These are phyloP conservation scores for Seminavis robusta DNA, from an alignment of 108 stramenopile species.

Conservation along the genomic window DNA sequence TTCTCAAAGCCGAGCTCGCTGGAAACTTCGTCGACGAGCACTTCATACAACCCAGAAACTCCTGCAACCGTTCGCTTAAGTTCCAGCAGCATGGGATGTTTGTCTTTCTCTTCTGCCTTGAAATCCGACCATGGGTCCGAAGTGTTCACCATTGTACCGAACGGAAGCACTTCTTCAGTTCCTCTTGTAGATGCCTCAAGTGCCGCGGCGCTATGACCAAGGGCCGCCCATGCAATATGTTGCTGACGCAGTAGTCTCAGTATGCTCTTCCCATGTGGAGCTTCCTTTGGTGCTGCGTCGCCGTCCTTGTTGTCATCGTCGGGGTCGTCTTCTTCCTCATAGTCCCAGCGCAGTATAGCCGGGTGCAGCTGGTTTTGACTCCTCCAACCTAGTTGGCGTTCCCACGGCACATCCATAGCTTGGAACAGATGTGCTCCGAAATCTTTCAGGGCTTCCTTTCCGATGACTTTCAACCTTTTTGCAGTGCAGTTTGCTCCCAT, in stretches of 20 bases:
- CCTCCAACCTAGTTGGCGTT: too few relatives aligned
- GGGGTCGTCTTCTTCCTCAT: constrained; percentile 54
- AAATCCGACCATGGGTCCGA: constrained; percentile 78
- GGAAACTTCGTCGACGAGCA: constrained; percentile 39
- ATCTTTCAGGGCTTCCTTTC: constrained; percentile 53
- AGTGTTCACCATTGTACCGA: constrained; percentile 70
- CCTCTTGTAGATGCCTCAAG: constrained; percentile 73
- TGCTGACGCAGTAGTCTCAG: constrained; percentile 75
- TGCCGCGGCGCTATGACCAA: constrained; percentile 79
- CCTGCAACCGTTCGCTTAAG: constrained; percentile 66
- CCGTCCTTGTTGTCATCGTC: constrained; percentile 7
- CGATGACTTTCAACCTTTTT: constrained; percentile 19
- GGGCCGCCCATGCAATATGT: constrained; percentile 81
- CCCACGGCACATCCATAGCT: constrained; percentile 75
- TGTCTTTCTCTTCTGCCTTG: constrained; percentile 39
- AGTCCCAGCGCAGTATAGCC: constrained; percentile 79
- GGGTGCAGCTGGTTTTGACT: constrained; percentile 64
- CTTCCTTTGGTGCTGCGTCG: too few relatives aligned
- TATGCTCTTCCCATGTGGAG: constrained; percentile 36
- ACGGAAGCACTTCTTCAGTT: constrained; percentile 64
- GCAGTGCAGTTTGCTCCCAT: too few relatives aligned
- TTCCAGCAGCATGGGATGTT: constrained; percentile 71
- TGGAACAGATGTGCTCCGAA: constrained; percentile 69
- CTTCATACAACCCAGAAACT: constrained; percentile 67
- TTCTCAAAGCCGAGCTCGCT: constrained; percentile 9